A percentile compares a stretch with the other conserved stretches of the same genome.
phyloP scores from a whole-genome alignment of 2,329 filamentous ascomycete species.

The Aspergillus tubingensis region DNA sequence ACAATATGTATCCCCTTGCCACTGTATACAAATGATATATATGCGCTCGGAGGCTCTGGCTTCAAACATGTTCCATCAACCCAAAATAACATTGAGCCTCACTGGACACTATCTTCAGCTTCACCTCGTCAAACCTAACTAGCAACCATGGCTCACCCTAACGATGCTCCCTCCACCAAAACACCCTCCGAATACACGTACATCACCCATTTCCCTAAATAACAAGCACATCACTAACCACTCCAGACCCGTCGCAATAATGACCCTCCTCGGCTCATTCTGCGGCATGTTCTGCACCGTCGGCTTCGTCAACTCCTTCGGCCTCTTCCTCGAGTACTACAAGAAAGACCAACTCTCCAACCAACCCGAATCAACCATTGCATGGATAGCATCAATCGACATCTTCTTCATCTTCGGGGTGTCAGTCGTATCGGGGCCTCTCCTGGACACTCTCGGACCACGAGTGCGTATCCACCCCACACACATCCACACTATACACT shows the following conservation, averaged over 20 bases:
- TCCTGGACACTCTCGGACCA: slow-evolving; percentile 28
- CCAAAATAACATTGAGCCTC: not conserved
- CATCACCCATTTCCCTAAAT: not conserved
- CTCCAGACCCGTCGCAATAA: slow-evolving; percentile 27
- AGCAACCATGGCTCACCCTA: not conserved
- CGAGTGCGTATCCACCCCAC: slow-evolving; percentile 25
- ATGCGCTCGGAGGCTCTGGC: too few relatives aligned
- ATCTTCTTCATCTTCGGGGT: slow-evolving; percentile 26
- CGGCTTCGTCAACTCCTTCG: slow-evolving; percentile 50
- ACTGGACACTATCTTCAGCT: not conserved
- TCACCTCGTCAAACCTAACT: not conserved
- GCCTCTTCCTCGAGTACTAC: slow-evolving; percentile 53
- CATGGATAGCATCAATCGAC: slow-evolving; percentile 51
- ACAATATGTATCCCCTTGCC: too few relatives aligned
- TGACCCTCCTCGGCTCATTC: slow-evolving; percentile 34
- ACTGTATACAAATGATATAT: too few relatives aligned
- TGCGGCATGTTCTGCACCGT: slow-evolving; percentile 41
- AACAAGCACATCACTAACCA: not conserved
- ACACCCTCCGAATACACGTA: slow-evolving; percentile 29
- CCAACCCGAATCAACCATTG: slow-evolving; percentile 43
- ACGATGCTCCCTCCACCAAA: not conserved
- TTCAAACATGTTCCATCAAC: not conserved
- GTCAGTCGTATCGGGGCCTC: slow-evolving; percentile 23
- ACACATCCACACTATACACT: too few relatives aligned
- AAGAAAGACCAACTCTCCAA: slow-evolving; percentile 42